phyloP scores from a whole-genome alignment of 2,329 filamentous ascomycete species.

The Xylariaceae sp. region DNA sequence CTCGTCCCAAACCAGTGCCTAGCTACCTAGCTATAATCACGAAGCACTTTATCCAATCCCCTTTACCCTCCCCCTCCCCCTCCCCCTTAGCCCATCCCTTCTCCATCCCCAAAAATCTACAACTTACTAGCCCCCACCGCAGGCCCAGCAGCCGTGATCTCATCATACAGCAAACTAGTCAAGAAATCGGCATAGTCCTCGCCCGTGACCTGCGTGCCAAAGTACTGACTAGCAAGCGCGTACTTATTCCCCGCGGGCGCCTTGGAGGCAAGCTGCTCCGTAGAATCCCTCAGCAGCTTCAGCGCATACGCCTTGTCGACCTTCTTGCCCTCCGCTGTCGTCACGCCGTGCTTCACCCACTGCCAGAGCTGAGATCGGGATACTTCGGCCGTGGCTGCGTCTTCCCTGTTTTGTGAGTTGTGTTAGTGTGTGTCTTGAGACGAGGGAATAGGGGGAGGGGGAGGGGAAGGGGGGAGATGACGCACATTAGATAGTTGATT shows the following conservation, averaged over 20 bases:
- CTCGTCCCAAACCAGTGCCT: no score
- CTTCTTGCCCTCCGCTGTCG: constrained; percentile 82
- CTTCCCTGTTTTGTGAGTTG: constrained; percentile 55
- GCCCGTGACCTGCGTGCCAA: constrained; percentile 86
- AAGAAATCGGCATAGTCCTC: constrained; percentile 98
- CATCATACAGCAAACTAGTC: constrained; percentile 50
- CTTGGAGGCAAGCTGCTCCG: constrained; percentile 68
- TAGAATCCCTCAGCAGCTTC: constrained; percentile 80
- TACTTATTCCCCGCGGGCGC: constrained; percentile 88
- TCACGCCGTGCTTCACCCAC: constrained; percentile 73
- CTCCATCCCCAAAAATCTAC: constrained; percentile 7
- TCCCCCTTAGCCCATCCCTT: not conserved
- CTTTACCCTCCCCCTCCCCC: not conserved
- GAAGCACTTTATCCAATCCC: not conserved
- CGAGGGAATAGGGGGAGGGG: not conserved
- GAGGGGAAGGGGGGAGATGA: constrained; percentile 8
- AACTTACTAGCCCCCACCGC: constrained; percentile 32
- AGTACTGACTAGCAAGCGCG: constrained; percentile 86
- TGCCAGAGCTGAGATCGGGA: constrained; percentile 95
- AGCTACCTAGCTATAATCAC: no score
- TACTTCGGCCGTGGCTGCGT: constrained; percentile 94
- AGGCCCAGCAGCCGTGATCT: constrained; percentile 31
- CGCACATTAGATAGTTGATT: constrained; percentile 91
- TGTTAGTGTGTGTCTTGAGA: not conserved
- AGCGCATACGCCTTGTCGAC: constrained; percentile 91